Percentiles rank a stretch among this genome's conserved stretches.
Conservation (phyloP, 768 basidiomycete species). For the Gloeophyllum trabeum region DNA sequence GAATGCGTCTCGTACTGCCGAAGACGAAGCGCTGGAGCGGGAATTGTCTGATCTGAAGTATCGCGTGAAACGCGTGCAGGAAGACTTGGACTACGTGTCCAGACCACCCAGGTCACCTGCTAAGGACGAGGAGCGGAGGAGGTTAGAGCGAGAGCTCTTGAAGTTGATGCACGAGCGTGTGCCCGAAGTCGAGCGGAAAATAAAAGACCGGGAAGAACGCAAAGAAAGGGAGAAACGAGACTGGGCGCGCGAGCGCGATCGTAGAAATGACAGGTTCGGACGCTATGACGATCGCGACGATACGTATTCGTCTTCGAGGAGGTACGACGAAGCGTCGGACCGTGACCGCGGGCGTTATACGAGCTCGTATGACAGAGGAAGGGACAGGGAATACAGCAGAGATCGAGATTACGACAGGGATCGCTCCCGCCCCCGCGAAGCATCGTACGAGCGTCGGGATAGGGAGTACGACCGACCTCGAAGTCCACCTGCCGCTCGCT, state of each 20-base stretch:
- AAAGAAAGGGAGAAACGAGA: constrained; percentile 72
- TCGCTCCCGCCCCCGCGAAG: constrained; percentile 13
- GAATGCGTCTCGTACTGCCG: constrained; percentile 48
- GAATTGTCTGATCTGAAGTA: constrained; percentile 84
- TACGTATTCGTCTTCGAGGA: constrained; percentile 18
- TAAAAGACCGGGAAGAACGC: constrained; percentile 68
- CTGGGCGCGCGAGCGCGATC: constrained; percentile 69
- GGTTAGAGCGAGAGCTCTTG: constrained; percentile 81
- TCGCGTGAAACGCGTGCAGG: constrained; percentile 76
- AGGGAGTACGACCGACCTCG: constrained; percentile 20
- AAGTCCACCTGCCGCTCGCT: constrained; percentile 26
- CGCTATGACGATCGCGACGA: constrained; percentile 43
- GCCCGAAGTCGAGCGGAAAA: constrained; percentile 80
- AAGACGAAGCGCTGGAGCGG: constrained; percentile 85
- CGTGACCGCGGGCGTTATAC: constrained; percentile 17
- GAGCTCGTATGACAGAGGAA: constrained; percentile 21
- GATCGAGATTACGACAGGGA: constrained; percentile 27
- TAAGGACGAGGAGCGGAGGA: constrained; percentile 79
- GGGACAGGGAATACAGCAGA: constrained; percentile 30
- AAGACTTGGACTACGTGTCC: constrained; percentile 82
- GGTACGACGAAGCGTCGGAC: constrained; percentile 26
- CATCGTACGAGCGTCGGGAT: constrained; percentile 12
- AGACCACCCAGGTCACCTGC: constrained; percentile 58
- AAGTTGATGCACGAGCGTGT: constrained; percentile 82
- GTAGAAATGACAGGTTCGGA: constrained; percentile 73